Percentiles rank a stretch among this genome's conserved stretches.
Conservation (phyloP, 495 filamentous ascomycete genomes). For the Neurospora sp. region DNA sequence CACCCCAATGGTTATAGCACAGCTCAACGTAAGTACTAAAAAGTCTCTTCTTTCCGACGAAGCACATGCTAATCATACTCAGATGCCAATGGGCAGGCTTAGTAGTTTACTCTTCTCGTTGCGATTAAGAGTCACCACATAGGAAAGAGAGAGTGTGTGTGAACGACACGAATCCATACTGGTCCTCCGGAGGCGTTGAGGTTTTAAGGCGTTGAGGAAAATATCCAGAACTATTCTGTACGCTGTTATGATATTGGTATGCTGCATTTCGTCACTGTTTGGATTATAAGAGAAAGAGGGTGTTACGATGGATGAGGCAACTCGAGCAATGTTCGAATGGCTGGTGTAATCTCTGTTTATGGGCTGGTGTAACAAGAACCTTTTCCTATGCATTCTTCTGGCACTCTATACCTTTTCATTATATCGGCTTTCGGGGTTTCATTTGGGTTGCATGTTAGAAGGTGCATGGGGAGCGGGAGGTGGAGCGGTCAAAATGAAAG, state of each 20-base stretch:
- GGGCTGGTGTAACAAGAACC: not conserved
- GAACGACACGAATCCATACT: not conserved
- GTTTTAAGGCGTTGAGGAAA: not conserved
- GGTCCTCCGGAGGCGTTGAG: not conserved
- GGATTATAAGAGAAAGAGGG: not conserved
- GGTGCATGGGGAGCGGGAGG: not conserved
- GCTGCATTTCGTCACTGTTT: not conserved
- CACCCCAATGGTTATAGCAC: slow-evolving; percentile 16
- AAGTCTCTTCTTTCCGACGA: not conserved
- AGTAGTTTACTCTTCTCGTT: not conserved
- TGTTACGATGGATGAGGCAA: not conserved
- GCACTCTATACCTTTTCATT: not conserved
- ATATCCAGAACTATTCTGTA: not conserved
- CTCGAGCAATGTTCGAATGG: not conserved
- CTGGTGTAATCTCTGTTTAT: not conserved
- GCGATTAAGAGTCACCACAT: not conserved
- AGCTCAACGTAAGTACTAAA: slow-evolving; percentile 7
- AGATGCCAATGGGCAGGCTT: not conserved
- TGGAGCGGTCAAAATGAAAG: not conserved
- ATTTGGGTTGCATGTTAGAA: not conserved
- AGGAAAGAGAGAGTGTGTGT: not conserved
- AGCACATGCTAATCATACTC: not conserved
- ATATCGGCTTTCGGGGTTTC: not conserved
- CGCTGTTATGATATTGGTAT: not conserved
- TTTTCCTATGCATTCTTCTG: not conserved